Conservation (phyloP, 805 yeast species). For the Wickerhamiella galacta region DNA sequence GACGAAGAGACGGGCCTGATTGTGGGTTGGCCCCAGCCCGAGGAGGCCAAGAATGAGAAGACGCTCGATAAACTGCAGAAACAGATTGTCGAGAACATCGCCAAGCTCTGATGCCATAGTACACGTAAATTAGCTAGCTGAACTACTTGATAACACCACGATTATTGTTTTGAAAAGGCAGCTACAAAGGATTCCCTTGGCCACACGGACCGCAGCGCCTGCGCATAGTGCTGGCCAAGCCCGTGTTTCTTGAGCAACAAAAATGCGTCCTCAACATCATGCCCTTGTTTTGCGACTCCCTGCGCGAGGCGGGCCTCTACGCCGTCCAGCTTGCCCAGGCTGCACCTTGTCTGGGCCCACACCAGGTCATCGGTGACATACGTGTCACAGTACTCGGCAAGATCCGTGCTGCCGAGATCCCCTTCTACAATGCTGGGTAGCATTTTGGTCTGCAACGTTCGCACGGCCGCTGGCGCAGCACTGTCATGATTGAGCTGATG, state of each 20-base stretch:
- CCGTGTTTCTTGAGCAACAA: conserved; percentile 8
- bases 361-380: conserved; percentile 13
- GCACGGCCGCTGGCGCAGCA: conserved; percentile 28
- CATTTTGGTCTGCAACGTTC: conserved; percentile 20
- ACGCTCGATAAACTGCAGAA: conserved; percentile 46
- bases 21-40: conserved; percentile 90
- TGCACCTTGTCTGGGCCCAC: conserved; percentile 16
- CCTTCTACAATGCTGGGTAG: conserved; percentile 14
- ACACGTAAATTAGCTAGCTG: not conserved
- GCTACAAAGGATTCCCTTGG: conserved; percentile 9
- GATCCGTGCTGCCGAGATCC: conserved; percentile 12
- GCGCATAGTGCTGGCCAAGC: conserved; percentile 5
- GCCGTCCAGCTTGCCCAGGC: conserved; percentile 8
- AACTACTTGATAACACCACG: too few species aligned
- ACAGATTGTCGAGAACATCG: conserved; percentile 31
- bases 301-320: conserved; percentile 8
- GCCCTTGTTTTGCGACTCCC: not conserved
- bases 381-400: conserved; percentile 14
- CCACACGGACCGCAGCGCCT: conserved; percentile 8
- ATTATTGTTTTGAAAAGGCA: too few species aligned
- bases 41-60: conserved; percentile 49
- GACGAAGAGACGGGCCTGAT: conserved; percentile 55
- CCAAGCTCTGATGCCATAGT: conserved; percentile 1
- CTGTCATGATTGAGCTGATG: conserved; percentile 23
- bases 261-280: conserved; percentile 5